Evolutionary conservation across 306 rosid genomes (phyloP).

Genomic region (Argentina anserina): DNA sequence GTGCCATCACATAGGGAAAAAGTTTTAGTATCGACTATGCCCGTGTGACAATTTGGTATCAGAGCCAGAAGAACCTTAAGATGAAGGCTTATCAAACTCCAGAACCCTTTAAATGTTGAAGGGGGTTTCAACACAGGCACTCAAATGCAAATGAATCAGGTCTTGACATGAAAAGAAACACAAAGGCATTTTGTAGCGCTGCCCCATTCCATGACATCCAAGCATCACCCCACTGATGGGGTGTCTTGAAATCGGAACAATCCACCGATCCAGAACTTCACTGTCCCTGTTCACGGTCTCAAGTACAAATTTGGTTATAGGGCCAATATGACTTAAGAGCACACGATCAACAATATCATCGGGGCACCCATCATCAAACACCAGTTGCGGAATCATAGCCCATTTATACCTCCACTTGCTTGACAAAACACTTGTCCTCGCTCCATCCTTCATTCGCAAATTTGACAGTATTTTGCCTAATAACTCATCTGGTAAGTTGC

Average conservation of each 20-base stretch:
- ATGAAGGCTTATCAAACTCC: conserved; percentile 52
- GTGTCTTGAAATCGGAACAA: no score
- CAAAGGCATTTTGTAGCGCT: conserved; percentile 41
- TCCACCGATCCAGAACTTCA: no score
- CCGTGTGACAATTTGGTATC: no score
- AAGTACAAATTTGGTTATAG: background rate
- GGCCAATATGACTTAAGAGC: conserved; percentile 43
- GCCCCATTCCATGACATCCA: no score
- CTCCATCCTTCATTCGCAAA: conserved; percentile 47
- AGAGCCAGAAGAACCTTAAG: conserved; percentile 43
- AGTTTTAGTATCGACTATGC: no score
- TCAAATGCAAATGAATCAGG: conserved; percentile 40
- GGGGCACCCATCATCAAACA: conserved; percentile 25
- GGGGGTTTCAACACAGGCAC: conserved; percentile 54
- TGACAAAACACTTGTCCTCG: conserved; percentile 49
- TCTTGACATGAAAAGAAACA: conserved; percentile 46
- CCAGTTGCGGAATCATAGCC: conserved; percentile 44
- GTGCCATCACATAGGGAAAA: no score
- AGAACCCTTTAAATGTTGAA: conserved; percentile 40
- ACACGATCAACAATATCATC: conserved; percentile 41
- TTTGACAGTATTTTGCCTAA: conserved; percentile 41
- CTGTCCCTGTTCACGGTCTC: no score
- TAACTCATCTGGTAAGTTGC: conserved; percentile 42
- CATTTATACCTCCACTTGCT: conserved; percentile 54
- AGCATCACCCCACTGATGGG: no score